phyloP scores from a whole-genome alignment of 345 rosid genomes.

The Angophora floribunda region DNA sequence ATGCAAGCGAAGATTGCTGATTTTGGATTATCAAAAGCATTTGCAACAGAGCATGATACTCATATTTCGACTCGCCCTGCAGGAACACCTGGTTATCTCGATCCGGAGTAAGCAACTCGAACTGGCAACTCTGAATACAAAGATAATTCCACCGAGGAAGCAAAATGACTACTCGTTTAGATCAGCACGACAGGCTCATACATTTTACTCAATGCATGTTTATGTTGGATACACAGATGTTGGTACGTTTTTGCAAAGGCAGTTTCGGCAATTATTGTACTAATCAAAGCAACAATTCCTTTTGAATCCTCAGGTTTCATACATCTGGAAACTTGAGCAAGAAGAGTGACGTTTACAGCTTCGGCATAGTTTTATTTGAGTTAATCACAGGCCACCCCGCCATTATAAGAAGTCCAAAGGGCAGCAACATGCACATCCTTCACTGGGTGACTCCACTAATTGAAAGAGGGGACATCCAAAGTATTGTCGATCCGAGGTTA shows the following conservation, averaged over 20 bases:
- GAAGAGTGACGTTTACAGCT: slow-evolving; percentile 52
- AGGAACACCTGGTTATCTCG: slow-evolving; percentile 40
- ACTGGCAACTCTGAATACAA: not conserved
- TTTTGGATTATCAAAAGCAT: slow-evolving; percentile 34
- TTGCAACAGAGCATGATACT: slow-evolving; percentile 20
- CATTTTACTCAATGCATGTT: not conserved
- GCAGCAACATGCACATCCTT: slow-evolving; percentile 14
- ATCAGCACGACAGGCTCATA: not conserved
- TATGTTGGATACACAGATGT: not conserved
- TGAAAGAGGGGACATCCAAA: slow-evolving; percentile 27
- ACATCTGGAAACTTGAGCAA: slow-evolving; percentile 3
- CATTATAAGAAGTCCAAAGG: slow-evolving; percentile 10
- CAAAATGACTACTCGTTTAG: not conserved
- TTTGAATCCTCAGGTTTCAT: not conserved
- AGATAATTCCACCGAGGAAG: not conserved
- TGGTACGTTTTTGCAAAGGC: not conserved
- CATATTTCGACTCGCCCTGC: slow-evolving; percentile 20
- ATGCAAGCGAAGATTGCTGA: slow-evolving; percentile 38
- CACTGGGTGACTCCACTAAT: slow-evolving; percentile 24
- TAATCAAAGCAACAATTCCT: not conserved
- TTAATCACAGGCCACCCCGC: slow-evolving; percentile 35
- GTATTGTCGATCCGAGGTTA: slow-evolving; percentile 27
- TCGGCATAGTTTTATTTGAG: slow-evolving; percentile 41
- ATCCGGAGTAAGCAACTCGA: slow-evolving; percentile 23
- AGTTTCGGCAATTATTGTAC: not conserved